Evolutionary conservation across 2,329 filamentous ascomycete species (phyloP).

Genomic region (Xenoacremonium recifei): DNA sequence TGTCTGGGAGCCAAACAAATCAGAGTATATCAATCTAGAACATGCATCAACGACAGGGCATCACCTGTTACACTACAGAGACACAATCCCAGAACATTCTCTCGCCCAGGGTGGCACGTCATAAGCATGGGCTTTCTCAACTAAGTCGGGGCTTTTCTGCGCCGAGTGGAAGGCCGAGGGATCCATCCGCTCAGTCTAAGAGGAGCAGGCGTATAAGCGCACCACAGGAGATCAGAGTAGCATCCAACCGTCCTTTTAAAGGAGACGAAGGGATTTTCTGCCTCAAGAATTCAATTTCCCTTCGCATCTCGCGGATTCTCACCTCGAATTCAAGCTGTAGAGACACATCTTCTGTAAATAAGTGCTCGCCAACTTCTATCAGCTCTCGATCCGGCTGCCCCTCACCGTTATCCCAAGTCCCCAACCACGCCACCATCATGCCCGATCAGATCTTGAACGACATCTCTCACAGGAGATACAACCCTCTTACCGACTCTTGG

Average conservation of each 20-base stretch:
- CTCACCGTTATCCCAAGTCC: slow-evolving; percentile 4
- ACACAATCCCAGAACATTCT: too few species aligned
- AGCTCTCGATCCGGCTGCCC: neutral
- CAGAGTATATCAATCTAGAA: too few species aligned
- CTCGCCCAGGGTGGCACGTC: slow-evolving; percentile 1
- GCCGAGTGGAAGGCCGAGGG: slow-evolving; percentile 24
- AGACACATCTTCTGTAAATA: too few species aligned
- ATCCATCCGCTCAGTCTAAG: slow-evolving; percentile 14
- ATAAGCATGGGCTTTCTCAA: slow-evolving; percentile 5
- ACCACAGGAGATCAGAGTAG: slow-evolving; percentile 17
- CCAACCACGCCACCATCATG: slow-evolving; percentile 50
- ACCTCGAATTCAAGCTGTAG: too few species aligned
- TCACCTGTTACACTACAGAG: too few species aligned
- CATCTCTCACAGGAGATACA: slow-evolving; percentile 93
- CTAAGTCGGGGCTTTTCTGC: slow-evolving; percentile 11
- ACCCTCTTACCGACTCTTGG: slow-evolving; percentile 86
- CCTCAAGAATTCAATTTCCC: too few species aligned
- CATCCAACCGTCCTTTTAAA: too few species aligned
- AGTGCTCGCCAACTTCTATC: too few species aligned
- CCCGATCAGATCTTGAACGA: slow-evolving; percentile 81
- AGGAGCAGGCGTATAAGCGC: slow-evolving; percentile 17
- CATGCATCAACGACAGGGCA: too few species aligned
- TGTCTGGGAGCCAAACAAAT: too few species aligned
- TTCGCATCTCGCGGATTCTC: too few species aligned
- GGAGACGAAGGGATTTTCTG: slow-evolving; percentile 16